Conservation (phyloP, 129 eudicot species). For the Glebionis coronaria region DNA sequence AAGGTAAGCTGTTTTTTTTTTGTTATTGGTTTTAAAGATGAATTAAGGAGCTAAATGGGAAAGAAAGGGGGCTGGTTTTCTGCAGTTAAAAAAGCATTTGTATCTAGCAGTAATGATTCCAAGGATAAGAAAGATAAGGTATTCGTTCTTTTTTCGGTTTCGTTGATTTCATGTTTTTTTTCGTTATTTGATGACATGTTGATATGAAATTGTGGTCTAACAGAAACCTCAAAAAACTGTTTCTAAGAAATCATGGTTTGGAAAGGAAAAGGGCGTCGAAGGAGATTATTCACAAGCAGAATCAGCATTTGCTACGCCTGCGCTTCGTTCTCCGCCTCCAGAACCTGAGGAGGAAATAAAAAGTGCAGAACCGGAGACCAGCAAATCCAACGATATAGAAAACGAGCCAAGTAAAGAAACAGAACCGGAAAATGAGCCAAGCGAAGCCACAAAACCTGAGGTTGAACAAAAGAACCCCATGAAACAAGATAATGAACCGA, state of each 20-base stretch:
- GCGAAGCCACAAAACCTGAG: conserved; percentile 22
- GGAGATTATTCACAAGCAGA: conserved; percentile 29
- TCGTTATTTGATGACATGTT: conserved; percentile 8
- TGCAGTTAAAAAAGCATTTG: conserved; percentile 41
- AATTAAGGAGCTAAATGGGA: conserved; percentile 52
- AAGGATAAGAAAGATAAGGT: conserved; percentile 47
- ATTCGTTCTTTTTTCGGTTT: not conserved
- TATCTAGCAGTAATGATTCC: conserved; percentile 30
- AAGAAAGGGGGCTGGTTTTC: conserved; percentile 52
- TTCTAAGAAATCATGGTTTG: conserved; percentile 40
- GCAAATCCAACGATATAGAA: not conserved
- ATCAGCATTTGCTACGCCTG: conserved; percentile 33
- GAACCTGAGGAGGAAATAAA: conserved; percentile 31
- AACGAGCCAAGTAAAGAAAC: conserved; percentile 5
- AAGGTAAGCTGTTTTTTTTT: not conserved
- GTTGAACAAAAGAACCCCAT: conserved; percentile 1
- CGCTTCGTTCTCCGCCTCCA: conserved; percentile 22
- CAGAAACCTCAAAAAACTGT: conserved; percentile 36
- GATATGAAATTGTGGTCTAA: not conserved
- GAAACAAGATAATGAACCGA: conserved; percentile 27
- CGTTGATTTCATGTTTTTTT: not conserved
- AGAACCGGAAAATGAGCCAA: not conserved
- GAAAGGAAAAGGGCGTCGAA: conserved; percentile 34
- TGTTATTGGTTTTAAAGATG: conserved; percentile 26
- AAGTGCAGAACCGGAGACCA: conserved; percentile 15